These are phyloP conservation scores for Alternaria viburni DNA, from an alignment of 2,329 filamentous ascomycete genomes.

Conservation along the genomic window DNA sequence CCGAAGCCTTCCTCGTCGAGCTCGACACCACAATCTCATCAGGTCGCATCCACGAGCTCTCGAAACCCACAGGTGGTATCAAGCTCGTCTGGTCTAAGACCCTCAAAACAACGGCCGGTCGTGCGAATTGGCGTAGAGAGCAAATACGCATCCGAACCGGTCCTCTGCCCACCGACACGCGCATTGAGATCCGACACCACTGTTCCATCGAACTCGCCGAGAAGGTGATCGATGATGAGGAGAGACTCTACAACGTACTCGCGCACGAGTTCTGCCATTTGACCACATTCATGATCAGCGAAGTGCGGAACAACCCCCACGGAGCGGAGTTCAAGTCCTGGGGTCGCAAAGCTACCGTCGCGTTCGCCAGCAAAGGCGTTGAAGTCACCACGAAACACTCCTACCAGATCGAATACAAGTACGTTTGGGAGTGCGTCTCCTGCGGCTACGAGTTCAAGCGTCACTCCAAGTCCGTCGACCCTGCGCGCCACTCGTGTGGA, in stretches of 20 bases:
- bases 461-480: constrained; percentile 85
- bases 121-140: constrained; percentile 59
- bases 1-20: constrained; percentile 68
- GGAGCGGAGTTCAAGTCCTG: constrained; percentile 84
- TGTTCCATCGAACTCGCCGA: constrained; percentile 87
- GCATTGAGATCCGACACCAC: constrained; percentile 58
- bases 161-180: constrained; percentile 28
- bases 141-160: constrained; percentile 45
- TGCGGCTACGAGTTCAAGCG: constrained; percentile 79
- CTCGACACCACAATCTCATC: constrained; percentile 71
- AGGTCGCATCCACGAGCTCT: constrained; percentile 64
- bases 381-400: constrained; percentile 87
- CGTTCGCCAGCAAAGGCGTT: constrained; percentile 68
- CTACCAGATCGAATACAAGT: constrained; percentile 92
- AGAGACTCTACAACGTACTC: constrained; percentile 85
- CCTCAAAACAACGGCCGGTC: constrained; percentile 79
- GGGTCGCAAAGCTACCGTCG: constrained; percentile 58
- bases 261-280: constrained; percentile 97
- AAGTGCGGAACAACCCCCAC: constrained; percentile 77
- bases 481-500: constrained; percentile 74
- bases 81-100: constrained; percentile 76
- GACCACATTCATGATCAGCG: constrained; percentile 86
- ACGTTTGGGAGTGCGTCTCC: constrained; percentile 76
- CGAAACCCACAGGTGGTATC: constrained; percentile 71
- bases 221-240: constrained; percentile 78